Evolutionary conservation across 306 rosid species (phyloP).

Genomic region (Gastrolobium villosum): DNA sequence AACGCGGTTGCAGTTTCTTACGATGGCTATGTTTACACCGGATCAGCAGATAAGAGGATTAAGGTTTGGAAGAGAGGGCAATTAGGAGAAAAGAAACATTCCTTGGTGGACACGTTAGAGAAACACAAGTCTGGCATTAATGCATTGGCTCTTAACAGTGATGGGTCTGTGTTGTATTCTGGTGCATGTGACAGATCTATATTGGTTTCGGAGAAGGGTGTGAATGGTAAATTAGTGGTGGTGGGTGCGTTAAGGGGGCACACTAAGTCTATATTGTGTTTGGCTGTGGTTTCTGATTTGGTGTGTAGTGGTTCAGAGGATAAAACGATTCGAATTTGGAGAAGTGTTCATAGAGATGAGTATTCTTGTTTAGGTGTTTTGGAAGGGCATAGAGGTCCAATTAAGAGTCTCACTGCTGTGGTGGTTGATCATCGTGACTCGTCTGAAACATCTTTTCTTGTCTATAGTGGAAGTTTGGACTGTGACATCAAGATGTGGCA

Average conservation of each 20-base stretch:
- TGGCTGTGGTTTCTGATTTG: constrained; percentile 68
- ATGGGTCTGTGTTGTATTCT: constrained; percentile 71
- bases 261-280: constrained; percentile 72
- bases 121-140: constrained; percentile 85
- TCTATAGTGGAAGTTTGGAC: constrained; percentile 90
- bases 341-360: constrained; percentile 50
- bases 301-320: constrained; percentile 94
- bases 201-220: constrained; percentile 71
- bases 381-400: constrained; percentile 83
- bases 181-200: constrained; percentile 92
- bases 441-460: constrained; percentile 50
- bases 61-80: constrained; percentile 71
- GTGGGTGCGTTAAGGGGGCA: constrained; percentile 86
- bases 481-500: constrained; percentile 82
- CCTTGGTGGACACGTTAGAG: constrained; percentile 64
- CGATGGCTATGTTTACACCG: constrained; percentile 82
- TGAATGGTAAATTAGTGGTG: constrained; percentile 56
- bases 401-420: constrained; percentile 75
- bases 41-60: constrained; percentile 86
- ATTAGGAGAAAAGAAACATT: constrained; percentile 60
- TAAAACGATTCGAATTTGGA: constrained; percentile 82
- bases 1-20: constrained; percentile 71
- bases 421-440: constrained; percentile 45
- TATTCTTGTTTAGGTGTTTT: constrained; percentile 74
- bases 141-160: constrained; percentile 74